Evolutionary conservation across 2,329 filamentous ascomycete genomes (phyloP).

Genomic region (Saccharata proteae): DNA sequence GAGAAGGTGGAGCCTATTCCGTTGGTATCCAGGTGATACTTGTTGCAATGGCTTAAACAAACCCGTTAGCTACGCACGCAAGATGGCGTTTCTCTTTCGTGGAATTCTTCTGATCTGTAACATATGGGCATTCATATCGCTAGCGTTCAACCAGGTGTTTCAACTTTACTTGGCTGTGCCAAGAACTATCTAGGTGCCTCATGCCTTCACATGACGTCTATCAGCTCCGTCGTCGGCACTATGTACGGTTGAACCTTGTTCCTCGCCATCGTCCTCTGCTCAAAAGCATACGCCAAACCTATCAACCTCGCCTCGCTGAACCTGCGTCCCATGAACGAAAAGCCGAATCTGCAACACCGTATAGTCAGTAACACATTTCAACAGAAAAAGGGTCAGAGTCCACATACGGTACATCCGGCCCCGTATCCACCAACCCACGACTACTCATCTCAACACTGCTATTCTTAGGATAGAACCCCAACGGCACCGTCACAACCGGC

Average conservation of each 20-base stretch:
- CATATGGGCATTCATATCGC: no score
- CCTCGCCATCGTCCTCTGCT: constrained; percentile 45
- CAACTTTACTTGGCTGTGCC: no score
- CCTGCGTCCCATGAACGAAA: constrained; percentile 48
- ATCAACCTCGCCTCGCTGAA: constrained; percentile 53
- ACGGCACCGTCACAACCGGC: constrained; percentile 51
- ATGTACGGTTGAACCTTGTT: constrained; percentile 37
- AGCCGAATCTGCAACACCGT: constrained; percentile 36
- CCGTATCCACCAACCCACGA: constrained; percentile 39
- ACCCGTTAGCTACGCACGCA: no score
- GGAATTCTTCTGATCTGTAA: no score
- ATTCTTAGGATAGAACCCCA: constrained; percentile 43
- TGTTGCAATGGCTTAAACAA: no score
- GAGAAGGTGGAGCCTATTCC: no score
- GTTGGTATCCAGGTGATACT: no score
- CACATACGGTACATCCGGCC: constrained; percentile 36
- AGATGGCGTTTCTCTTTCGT: no score
- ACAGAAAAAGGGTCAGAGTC: background rate
- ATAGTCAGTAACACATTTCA: background rate
- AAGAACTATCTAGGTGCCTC: no score
- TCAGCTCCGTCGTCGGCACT: constrained; percentile 35
- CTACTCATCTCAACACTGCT: constrained; percentile 34
- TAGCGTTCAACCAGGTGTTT: no score
- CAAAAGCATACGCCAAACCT: constrained; percentile 55
- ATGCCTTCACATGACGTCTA: no score